phyloP scores from a whole-genome alignment of 192 early-diverging fungal species.

The Mortierella alpina region DNA sequence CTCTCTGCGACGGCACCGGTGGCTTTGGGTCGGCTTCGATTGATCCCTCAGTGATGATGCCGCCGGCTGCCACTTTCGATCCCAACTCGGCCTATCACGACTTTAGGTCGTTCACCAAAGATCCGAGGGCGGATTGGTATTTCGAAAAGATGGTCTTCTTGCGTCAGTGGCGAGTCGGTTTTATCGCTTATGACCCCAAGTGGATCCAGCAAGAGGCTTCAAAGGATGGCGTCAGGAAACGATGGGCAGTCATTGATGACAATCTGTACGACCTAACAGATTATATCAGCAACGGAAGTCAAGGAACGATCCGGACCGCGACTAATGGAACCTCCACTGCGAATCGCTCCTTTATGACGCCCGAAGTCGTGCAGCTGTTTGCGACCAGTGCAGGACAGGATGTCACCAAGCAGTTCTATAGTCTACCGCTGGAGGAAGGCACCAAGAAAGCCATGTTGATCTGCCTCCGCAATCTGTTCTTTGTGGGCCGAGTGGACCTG shows the following conservation, averaged over 20 bases:
- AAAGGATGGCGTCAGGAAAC: conserved; percentile 57
- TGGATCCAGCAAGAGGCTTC: conserved; percentile 69
- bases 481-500: conserved; percentile 86
- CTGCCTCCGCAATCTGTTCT: conserved; percentile 89
- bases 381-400: conserved; percentile 70
- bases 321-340: conserved; percentile 53
- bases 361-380: conserved; percentile 71
- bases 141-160: conserved; percentile 71
- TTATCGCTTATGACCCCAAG: conserved; percentile 70
- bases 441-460: conserved; percentile 64
- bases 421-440: conserved; percentile 58
- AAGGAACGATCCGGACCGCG: conserved; percentile 52
- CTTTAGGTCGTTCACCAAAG: conserved; percentile 72
- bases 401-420: conserved; percentile 70
- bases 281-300: conserved; percentile 69
- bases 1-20: conserved; percentile 65
- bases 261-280: conserved; percentile 79
- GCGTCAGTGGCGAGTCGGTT: conserved; percentile 72
- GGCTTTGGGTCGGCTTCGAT: conserved; percentile 60
- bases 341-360: conserved; percentile 69
- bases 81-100: conserved; percentile 74
- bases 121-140: conserved; percentile 75
- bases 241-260: conserved; percentile 75
- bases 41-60: conserved; percentile 57
- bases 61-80: conserved; percentile 66